phyloP scores from a whole-genome alignment of 495 filamentous ascomycete species.

The Cladorrhinum samala region DNA sequence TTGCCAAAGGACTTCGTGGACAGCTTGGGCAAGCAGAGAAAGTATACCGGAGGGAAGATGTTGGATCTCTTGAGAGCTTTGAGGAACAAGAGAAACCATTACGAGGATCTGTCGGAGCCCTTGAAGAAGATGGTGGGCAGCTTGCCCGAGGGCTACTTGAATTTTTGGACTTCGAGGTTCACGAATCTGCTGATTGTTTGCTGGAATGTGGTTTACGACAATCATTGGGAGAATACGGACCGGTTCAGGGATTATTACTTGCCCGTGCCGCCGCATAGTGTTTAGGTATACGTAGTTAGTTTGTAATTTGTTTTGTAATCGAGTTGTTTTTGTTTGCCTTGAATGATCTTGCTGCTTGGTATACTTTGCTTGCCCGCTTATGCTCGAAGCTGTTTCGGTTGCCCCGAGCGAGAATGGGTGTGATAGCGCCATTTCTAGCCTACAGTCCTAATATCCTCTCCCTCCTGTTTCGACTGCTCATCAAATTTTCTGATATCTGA shows the following conservation, averaged over 20 bases:
- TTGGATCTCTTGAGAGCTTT: constrained; percentile 84
- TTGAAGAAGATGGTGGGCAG: constrained; percentile 75
- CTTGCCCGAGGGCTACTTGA: constrained; percentile 76
- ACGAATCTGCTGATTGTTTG: constrained; percentile 77
- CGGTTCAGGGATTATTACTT: constrained; percentile 72
- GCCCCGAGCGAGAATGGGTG: no score
- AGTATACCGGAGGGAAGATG: constrained; percentile 78
- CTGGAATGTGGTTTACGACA: constrained; percentile 63
- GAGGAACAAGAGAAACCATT: constrained; percentile 94
- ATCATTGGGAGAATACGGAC: constrained; percentile 58
- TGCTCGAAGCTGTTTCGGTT: no score
- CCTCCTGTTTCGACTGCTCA: no score
- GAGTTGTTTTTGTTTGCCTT: neutral
- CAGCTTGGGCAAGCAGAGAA: constrained; percentile 85
- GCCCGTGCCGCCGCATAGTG: no score
- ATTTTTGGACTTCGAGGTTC: constrained; percentile 78
- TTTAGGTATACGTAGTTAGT: no score
- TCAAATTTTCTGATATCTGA: no score
- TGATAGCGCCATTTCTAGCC: no score
- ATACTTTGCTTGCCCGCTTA: neutral
- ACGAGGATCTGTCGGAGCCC: constrained; percentile 78
- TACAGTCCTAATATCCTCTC: no score
- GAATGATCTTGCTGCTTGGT: neutral
- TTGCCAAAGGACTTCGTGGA: constrained; percentile 79
- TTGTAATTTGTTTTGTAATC: neutral